Base-by-base conservation (phyloP, 2,329 filamentous ascomycete genomes). In the Byssothecium circinans region DNA sequence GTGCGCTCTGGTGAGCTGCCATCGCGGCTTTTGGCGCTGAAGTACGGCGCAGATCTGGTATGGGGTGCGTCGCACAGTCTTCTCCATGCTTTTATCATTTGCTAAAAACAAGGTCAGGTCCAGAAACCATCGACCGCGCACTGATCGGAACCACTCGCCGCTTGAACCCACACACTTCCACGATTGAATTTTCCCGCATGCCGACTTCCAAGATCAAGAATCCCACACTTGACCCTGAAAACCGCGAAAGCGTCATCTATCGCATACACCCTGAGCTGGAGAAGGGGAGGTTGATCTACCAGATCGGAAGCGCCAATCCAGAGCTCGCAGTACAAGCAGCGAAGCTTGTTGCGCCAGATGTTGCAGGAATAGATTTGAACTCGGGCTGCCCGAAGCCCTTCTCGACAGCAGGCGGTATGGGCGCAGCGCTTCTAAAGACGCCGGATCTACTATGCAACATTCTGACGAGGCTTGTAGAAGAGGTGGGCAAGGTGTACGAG, bases 381-480 rank as follows among this genome's bases (percentile, higher is more conserved):
- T 91, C 94, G 0, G 94, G 94, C n/a, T 99, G 94, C 67, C 94
- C 94, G 0, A 99, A 99, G 72, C 89, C 92, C 0, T 99, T 99
- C 73, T 95, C 89, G 64, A 96, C 92, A 2, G 82, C 82, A 53
- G 91, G 91, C 50, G 94, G 94, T 40, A 99, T 99, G 94, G 94
- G 94, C 40, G 94, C 94, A 0, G 92, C 91, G 1, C 80, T 99
- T 17, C 81, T 99, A 14, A 83, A 83, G 58, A 92, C 87, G 0
- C 92, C 94, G 0, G 91, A 97, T 56, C 84, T 82, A 62, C 81
- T 99, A 1, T 87, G 85, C 60, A 81, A 85, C 0, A 99, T 99
- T 55, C 79, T 99, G 7, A 85, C 87, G 52, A 85, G 89, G 0
- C 78, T 99, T 8, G 91, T 97, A 2, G 78, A 82, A 49, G 81